These are phyloP conservation scores for Melampsora larici-populina DNA, from an alignment of 1,284 basidiomycete species.

Conservation along the genomic window DNA sequence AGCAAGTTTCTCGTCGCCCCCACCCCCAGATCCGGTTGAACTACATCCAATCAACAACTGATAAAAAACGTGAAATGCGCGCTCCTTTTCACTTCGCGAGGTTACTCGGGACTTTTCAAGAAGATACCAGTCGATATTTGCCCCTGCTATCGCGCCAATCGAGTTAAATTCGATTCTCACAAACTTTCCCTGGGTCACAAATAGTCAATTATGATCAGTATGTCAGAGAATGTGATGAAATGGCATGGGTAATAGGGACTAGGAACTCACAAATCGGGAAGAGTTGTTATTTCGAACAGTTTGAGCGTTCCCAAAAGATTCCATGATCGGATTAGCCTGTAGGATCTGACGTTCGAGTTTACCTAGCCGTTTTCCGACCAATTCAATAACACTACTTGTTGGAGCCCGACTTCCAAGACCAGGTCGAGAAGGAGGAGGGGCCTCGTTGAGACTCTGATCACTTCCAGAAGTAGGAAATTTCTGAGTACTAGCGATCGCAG, in stretches of 20 bases:
- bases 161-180: conserved; percentile 92
- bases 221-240: not conserved
- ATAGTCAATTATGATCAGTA: not conserved
- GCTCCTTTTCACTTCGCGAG: conserved; percentile 77
- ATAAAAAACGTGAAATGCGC: conserved; percentile 97
- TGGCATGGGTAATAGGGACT: not conserved
- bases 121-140: conserved; percentile 98
- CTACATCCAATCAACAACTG: conserved; percentile 63
- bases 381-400: conserved; percentile 58
- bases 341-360: conserved; percentile 93
- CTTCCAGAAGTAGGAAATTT: conserved; percentile 59
- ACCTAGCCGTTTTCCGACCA: conserved; percentile 60
- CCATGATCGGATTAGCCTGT: conserved; percentile 95
- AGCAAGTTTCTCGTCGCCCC: conserved; percentile 50
- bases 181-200: conserved; percentile 69
- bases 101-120: conserved; percentile 96
- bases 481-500: conserved; percentile 85
- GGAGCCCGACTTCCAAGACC: conserved; percentile 54
- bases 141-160: conserved; percentile 91
- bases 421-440: conserved; percentile 53
- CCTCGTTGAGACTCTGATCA: conserved; percentile 46
- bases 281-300: conserved; percentile 99
- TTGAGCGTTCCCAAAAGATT: conserved; percentile 98
- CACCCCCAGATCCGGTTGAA: conserved; percentile 50
- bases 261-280: conserved; percentile 69